Evolutionary conservation across 169 alveolate genomes (phyloP), one percentile per base, ranked within the genome.

Genomic region (Theileria sp.): DNA sequence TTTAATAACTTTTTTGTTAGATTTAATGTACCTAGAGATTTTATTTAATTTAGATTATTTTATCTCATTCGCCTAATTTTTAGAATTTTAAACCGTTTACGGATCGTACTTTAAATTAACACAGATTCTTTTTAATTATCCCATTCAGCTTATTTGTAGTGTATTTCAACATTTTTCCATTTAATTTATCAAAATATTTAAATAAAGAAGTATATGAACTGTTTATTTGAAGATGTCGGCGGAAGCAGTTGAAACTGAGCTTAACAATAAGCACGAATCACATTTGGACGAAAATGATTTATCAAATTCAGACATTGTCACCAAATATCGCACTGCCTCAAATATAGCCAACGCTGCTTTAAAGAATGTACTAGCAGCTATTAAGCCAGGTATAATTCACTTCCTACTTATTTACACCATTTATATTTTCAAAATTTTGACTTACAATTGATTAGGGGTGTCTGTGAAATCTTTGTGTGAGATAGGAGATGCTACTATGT

Each of bases 271-370:
- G 64, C 61, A 28, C 25, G 44, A 44, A 32, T 25, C 58, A 19
- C 86, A 84, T 26, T 80, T 21, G 36, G 71, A 84, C 30, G 90
- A 84, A 21, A 77, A 77, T 71, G 86, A 76, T 26, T 66, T 84
- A 19, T 69, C 90, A 4, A 84, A 84, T 54, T 84, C 90, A 19
- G 90, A 84, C 62, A 77, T 84, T 28, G 86, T 84, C 17, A 84
- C 90, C 76, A 84, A 84, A 73, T 84, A 84, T 77, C 86, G 86
- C 86, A 84, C 86, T 32, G 86, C 90, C n/a, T 61, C 90, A 25
- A 62, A 32, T 50, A 77, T 84, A 21, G 87, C 84, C 21, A 71
- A 84, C 36, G 30, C 56, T 17, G 77, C 87, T 19, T 60, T 84
- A 4, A 76, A 75, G 44, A 84, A 84, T 54, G 78, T 84, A 2